Evolutionary conservation across 495 filamentous ascomycete species (phyloP).

Genomic region (Cercophora newfieldiana): DNA sequence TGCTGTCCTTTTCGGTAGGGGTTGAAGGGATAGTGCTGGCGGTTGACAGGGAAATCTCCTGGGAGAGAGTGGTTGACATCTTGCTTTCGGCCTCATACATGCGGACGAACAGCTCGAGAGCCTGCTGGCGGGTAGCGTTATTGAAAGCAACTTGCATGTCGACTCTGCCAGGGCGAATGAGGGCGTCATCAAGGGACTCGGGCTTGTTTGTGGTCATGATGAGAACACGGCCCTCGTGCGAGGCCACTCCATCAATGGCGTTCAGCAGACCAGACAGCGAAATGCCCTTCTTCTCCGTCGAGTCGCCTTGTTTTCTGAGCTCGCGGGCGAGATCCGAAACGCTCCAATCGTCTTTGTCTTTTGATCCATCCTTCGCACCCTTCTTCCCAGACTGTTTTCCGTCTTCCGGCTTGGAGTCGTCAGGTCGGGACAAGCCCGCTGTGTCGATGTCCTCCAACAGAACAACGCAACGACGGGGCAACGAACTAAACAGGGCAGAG

Average conservation of each 20-base stretch:
- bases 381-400: conserved; percentile 16
- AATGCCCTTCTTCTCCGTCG: conserved; percentile 48
- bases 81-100: conserved; percentile 61
- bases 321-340: conserved; percentile 39
- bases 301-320: conserved; percentile 33
- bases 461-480: conserved; percentile 66
- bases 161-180: conserved; percentile 74
- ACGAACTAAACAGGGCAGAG: conserved; percentile 61
- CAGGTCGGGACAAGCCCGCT: conserved; percentile 57
- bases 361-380: conserved; percentile 1
- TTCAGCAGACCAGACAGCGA: conserved; percentile 80
- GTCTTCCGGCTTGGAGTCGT: conserved; percentile 11
- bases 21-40: background rate
- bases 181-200: conserved; percentile 70
- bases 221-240: conserved; percentile 76
- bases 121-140: conserved; percentile 62
- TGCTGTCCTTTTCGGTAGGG: conserved; percentile 3
- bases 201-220: conserved; percentile 86
- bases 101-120: conserved; percentile 66
- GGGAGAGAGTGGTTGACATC: background rate
- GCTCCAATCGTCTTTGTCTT: conserved; percentile 31
- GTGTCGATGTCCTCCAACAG: conserved; percentile 74
- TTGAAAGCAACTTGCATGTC: conserved; percentile 72
- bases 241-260: conserved; percentile 78
- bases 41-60: background rate